Percentiles rank a stretch among this genome's conserved stretches.
phyloP scores from a whole-genome alignment of 129 eudicot genomes.

The Deinandra increscens region DNA sequence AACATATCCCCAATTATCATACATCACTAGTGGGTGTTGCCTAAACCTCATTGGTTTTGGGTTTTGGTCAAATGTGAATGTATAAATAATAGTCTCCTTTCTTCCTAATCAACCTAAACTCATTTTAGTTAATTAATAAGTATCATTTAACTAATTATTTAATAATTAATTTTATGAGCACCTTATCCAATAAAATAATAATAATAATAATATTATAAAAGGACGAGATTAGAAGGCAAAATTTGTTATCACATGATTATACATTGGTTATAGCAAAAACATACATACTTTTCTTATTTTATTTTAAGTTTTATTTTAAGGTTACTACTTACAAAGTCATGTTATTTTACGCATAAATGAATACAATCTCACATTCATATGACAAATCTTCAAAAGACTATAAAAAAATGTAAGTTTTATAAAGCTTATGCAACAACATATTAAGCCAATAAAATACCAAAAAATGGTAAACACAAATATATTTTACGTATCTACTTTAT shows the following conservation, averaged over 20 bases:
- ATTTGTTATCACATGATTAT: conserved; percentile 10
- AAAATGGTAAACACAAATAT: too few species aligned
- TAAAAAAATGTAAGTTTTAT: too few species aligned
- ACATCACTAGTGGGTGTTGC: conserved; percentile 3
- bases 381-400: too few species aligned
- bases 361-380: background rate
- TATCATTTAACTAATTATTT: conserved; percentile 5
- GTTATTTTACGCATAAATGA: background rate
- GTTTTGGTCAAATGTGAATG: conserved; percentile 20
- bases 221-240: conserved; percentile 2
- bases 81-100: conserved; percentile 9
- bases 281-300: conserved; percentile 1
- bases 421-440: too few species aligned
- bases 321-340: background rate
- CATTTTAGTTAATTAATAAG: background rate
- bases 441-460: too few species aligned
- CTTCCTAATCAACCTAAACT: conserved; percentile 18
- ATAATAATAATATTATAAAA: background rate
- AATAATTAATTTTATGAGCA: background rate
- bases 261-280: conserved; percentile 3
- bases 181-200: conserved; percentile 26
- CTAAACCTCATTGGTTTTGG: conserved; percentile 16
- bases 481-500: too few species aligned
- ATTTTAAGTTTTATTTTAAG: background rate
- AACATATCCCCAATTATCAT: background rate